Evolutionary conservation across 768 basidiomycete genomes (phyloP), one percentile per base, ranked within the genome.

Genomic region (Daedaleopsis nitida): DNA sequence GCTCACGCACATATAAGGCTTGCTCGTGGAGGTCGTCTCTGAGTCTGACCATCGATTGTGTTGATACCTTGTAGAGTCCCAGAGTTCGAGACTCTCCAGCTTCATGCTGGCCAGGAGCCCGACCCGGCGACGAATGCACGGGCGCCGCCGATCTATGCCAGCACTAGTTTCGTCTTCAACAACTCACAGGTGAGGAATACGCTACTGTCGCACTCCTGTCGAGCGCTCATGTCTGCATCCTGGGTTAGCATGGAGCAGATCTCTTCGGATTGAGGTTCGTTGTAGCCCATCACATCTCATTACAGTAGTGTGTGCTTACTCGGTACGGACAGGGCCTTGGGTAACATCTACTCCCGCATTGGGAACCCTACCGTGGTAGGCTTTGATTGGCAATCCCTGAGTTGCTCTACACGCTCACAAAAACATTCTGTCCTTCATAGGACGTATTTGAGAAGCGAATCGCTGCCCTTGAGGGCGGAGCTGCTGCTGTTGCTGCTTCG

Each of bases 361-460:
- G 82, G 82, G 21, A 90, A 89, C 69, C 86, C 87, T 16, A 87
- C 86, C 1, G 80, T 85, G 38, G 86, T 85, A 70, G 37, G 82
- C 78, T 27, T 39, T 24, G 32, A 24, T 23, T 42, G 27, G 27
- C 10, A 23, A 47, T 11, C n/a, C 38, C 21, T 5, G 5, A 38
- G 42, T 37, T 60, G 11, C 12, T 9, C 14, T 13, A 17, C 19
- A 1, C 16, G 16, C 4, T 2, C 21, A 24, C 52, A 43, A 51
- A 47, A 21, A 19, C 19, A 8, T 55, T n/a, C 52, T 24, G 32
- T 37, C 23, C 23, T 32, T 13, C 48, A 12, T 65, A 89, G 88
- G 87, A 86, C 57, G 87, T 92, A 1, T 91, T 94, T 65, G 92
- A 93, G 72, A 81, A 86, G 58, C 85, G 91, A 8, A 86, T 92